Conservation (phyloP, 169 alveolate species). For the Plasmodium inui region DNA sequence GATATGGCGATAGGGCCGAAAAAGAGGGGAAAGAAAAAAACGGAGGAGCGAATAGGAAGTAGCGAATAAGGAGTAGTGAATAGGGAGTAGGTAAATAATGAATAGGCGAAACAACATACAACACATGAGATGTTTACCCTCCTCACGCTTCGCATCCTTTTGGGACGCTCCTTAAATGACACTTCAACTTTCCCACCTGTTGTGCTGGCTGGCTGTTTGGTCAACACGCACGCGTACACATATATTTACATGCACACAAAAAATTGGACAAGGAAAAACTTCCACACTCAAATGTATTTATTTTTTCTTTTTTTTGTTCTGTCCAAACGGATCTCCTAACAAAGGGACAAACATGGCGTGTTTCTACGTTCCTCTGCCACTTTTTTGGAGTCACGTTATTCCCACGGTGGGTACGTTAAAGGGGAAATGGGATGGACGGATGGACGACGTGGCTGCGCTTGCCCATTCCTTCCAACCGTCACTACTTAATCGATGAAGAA, state of each 20-base stretch:
- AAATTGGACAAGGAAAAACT: neutral
- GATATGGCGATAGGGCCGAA: neutral
- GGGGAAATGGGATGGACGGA: neutral
- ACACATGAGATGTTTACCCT: neutral
- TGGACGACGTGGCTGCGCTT: neutral
- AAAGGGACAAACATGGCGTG: neutral
- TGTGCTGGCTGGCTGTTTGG: neutral
- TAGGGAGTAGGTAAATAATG: neutral
- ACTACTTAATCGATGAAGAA: neutral
- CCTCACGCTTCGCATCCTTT: neutral
- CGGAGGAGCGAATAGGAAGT: no score
- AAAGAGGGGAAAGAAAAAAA: neutral
- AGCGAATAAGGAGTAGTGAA: no score
- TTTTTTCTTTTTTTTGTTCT: neutral
- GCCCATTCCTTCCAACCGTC: neutral
- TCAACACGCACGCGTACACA: neutral
- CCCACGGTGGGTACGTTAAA: neutral
- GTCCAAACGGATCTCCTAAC: neutral
- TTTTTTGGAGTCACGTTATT: neutral
- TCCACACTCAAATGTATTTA: neutral
- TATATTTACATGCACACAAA: neutral
- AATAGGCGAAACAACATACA: neutral
- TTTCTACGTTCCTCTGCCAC: neutral
- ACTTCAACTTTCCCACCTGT: neutral
- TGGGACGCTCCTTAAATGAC: neutral